These are phyloP conservation scores for Chrysoporthe deuterocubensis DNA, from an alignment of 2,329 filamentous ascomycete genomes.

Conservation along the genomic window DNA sequence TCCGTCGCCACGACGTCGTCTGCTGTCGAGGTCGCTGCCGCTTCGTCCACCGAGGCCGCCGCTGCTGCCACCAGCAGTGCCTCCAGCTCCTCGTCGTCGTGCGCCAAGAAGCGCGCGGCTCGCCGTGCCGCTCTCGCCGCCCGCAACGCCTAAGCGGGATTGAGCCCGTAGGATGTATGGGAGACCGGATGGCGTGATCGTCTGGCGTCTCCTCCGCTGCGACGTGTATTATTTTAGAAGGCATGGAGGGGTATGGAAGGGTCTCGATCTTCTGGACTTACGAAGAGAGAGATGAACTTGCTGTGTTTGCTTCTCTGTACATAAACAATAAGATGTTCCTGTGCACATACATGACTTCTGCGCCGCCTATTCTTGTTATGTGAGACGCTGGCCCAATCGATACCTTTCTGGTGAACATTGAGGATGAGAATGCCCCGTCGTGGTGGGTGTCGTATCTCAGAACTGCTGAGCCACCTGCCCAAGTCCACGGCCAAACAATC, in stretches of 20 bases:
- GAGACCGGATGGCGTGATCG: too few species aligned
- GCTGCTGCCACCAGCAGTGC: conserved; percentile 6
- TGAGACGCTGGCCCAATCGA: background rate
- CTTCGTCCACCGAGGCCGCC: conserved; percentile 1
- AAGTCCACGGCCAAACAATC: too few species aligned
- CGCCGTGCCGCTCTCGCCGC: conserved; percentile 16
- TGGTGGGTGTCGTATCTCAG: background rate
- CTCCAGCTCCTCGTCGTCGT: conserved; percentile 14
- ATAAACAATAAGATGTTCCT: conserved; percentile 8
- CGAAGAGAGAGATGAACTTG: background rate
- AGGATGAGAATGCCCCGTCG: background rate
- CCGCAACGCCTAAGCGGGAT: conserved; percentile 2
- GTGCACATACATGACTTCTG: conserved; percentile 2
- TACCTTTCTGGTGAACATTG: background rate
- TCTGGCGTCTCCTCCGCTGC: too few species aligned
- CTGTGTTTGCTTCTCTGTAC: conserved; percentile 15
- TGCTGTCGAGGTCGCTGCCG: conserved; percentile 4
- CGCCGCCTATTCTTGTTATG: background rate
- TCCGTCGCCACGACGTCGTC: conserved; percentile 13
- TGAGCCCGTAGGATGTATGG: background rate
- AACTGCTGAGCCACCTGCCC: too few species aligned
- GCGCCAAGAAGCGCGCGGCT: conserved; percentile 20
- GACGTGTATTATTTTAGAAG: too few species aligned
- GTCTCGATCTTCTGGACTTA: background rate
- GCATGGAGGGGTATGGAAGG: background rate